phyloP scores from a whole-genome alignment of 768 basidiomycete genomes.

The Neoboletus subvelutipes region DNA sequence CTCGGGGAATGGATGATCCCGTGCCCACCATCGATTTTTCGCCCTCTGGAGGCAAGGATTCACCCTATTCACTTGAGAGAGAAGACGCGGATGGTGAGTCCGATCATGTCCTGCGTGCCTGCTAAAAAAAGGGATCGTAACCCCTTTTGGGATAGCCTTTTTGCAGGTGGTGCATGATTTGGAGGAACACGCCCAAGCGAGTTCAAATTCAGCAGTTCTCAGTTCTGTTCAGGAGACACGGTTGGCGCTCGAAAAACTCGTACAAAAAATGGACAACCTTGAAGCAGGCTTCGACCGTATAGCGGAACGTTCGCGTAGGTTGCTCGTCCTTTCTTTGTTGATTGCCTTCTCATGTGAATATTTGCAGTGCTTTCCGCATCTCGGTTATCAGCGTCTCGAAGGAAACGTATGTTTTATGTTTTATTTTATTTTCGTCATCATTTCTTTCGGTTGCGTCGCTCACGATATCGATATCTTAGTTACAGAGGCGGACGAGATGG shows the following conservation, averaged over 20 bases:
- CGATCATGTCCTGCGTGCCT: slow-evolving; percentile 38
- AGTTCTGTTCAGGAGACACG: slow-evolving; percentile 64
- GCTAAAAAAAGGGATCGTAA: neutral
- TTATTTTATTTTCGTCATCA: neutral
- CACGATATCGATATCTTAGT: slow-evolving; percentile 39
- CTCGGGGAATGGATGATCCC: slow-evolving; percentile 75
- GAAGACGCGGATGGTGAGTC: slow-evolving; percentile 68
- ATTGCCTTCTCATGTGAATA: slow-evolving; percentile 3
- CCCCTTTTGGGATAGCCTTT: slow-evolving; percentile 44
- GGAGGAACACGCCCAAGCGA: slow-evolving; percentile 52
- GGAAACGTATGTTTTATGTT: slow-evolving; percentile 57
- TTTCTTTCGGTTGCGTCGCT: slow-evolving; percentile 3
- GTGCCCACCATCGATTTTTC: slow-evolving; percentile 81
- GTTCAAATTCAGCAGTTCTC: slow-evolving; percentile 45
- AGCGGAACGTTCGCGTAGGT: slow-evolving; percentile 78
- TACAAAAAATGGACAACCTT: slow-evolving; percentile 75
- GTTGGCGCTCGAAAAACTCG: slow-evolving; percentile 60
- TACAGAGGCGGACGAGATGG: slow-evolving; percentile 71
- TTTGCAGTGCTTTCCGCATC: slow-evolving; percentile 72
- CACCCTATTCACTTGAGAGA: slow-evolving; percentile 64
- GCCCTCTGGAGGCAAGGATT: slow-evolving; percentile 61
- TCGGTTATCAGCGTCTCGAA: slow-evolving; percentile 61
- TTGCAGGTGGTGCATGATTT: slow-evolving; percentile 64
- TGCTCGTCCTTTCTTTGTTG: neutral
- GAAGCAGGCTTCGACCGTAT: slow-evolving; percentile 83